phyloP scores from a whole-genome alignment of 768 basidiomycete species.

The Rhodotorula toruloides region DNA sequence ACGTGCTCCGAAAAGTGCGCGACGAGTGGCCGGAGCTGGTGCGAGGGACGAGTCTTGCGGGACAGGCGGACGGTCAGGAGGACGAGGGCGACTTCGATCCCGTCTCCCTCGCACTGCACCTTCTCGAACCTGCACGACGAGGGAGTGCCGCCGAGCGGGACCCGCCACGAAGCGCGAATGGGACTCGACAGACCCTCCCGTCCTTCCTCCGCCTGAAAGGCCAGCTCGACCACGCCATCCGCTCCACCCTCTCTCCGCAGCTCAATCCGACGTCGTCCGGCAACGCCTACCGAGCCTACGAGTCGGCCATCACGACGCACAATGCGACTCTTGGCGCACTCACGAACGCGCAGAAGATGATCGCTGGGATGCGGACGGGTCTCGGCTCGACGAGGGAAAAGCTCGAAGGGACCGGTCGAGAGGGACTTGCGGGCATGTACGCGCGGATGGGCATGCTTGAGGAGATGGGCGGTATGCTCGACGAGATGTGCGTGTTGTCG shows the following conservation, averaged over 20 bases:
- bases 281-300: slow-evolving; percentile 87
- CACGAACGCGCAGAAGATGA: slow-evolving; percentile 65
- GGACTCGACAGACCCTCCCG: slow-evolving; percentile 49
- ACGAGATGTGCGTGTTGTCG: slow-evolving; percentile 69
- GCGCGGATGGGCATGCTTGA: slow-evolving; percentile 81
- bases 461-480: slow-evolving; percentile 90
- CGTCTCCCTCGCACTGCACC: slow-evolving; percentile 82
- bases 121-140: slow-evolving; percentile 60
- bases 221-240: slow-evolving; percentile 70
- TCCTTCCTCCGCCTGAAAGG: slow-evolving; percentile 72
- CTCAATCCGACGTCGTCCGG: slow-evolving; percentile 77
- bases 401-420: slow-evolving; percentile 63
- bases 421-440: slow-evolving; percentile 86
- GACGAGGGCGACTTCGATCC: slow-evolving; percentile 70
- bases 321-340: slow-evolving; percentile 69
- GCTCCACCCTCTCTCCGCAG: slow-evolving; percentile 82
- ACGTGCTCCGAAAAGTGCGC: slow-evolving; percentile 26
- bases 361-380: slow-evolving; percentile 62
- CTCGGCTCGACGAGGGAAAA: slow-evolving; percentile 57
- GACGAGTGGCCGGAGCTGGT: slow-evolving; percentile 39
- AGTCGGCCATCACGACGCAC: slow-evolving; percentile 87
- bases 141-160: slow-evolving; percentile 58
- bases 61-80: background rate
- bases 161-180: slow-evolving; percentile 3
- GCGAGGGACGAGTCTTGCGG: slow-evolving; percentile 24